Percentiles rank a stretch among this genome's conserved stretches.
Evolutionary conservation across 257 asterid species (phyloP).

Genomic region (Jacaranda mimosifolia): DNA sequence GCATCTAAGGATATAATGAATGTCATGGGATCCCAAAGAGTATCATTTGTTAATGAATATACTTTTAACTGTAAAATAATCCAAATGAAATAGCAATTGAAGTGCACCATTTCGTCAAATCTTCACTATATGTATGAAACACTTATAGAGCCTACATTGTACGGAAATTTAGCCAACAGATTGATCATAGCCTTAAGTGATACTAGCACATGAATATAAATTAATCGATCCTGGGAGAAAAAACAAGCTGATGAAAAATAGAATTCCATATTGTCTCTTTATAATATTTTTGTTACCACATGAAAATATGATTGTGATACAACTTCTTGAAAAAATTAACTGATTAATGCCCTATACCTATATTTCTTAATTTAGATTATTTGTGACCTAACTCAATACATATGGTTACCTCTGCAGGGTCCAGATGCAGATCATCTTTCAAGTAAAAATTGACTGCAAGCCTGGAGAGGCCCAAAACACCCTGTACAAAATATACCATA

Average conservation of each 20-base stretch:
- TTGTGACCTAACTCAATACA: slow-evolving; percentile 23
- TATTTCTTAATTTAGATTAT: slow-evolving; percentile 1
- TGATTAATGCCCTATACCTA: background rate
- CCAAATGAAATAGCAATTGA: background rate
- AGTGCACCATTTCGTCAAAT: background rate
- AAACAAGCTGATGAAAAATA: background rate
- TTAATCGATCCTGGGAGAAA: background rate
- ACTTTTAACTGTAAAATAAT: background rate
- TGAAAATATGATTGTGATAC: slow-evolving; percentile 3
- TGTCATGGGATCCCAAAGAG: background rate
- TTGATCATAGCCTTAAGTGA: slow-evolving; percentile 16
- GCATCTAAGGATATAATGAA: background rate
- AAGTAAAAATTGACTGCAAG: slow-evolving; percentile 95
- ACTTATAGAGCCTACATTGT: slow-evolving; percentile 7
- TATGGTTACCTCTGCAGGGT: slow-evolving; percentile 94
- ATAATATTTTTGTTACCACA: background rate
- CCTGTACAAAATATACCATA: slow-evolving; percentile 99
- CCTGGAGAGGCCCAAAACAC: slow-evolving; percentile 92
- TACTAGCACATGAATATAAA: slow-evolving; percentile 21
- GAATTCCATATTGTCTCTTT: slow-evolving; percentile 4
- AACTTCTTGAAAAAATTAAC: background rate
- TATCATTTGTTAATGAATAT: slow-evolving; percentile 13
- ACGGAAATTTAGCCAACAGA: slow-evolving; percentile 22
- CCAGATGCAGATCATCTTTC: slow-evolving; percentile 97
- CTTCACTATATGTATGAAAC: slow-evolving; percentile 20